Conservation (phyloP, 192 early-diverging fungal genomes). For the Jimgerdemannia lactiflua region DNA sequence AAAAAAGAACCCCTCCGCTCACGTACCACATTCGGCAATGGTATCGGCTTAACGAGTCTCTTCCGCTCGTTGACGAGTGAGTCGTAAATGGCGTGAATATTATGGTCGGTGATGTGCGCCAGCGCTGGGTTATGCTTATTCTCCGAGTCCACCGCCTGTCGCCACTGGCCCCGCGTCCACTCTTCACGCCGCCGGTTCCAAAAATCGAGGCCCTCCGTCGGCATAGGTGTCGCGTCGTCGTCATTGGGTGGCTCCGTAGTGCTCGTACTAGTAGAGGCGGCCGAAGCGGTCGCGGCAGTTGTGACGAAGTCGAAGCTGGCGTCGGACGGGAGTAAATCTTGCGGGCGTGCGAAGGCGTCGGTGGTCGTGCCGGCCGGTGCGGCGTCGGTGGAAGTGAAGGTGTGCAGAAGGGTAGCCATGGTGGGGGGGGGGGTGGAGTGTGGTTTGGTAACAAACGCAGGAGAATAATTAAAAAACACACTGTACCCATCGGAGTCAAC, state of each 20-base stretch:
- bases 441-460: not conserved
- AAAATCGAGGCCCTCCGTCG: slow-evolving; percentile 28
- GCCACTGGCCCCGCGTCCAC: slow-evolving; percentile 38
- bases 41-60: slow-evolving; percentile 42
- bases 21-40: slow-evolving; percentile 44
- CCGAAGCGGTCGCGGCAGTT: not conserved
- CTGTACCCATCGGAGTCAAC: slow-evolving; percentile 9
- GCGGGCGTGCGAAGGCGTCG: not conserved
- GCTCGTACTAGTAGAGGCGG: not conserved
- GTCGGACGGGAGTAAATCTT: not conserved
- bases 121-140: slow-evolving; percentile 30
- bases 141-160: slow-evolving; percentile 18
- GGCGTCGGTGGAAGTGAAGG: not conserved
- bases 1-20: not conserved
- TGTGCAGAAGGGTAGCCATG: not conserved
- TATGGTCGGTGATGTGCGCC: slow-evolving; percentile 22
- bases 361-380: too few species aligned
- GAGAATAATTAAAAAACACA: not conserved
- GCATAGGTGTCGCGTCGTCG: not conserved
- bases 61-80: slow-evolving; percentile 38
- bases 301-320: not conserved
- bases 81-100: slow-evolving; percentile 41
- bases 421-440: too few species aligned
- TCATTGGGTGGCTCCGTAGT: not conserved
- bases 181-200: slow-evolving; percentile 44